Percentiles rank a stretch among this genome's conserved stretches.
Conservation (phyloP, 192 early-diverging fungal species). For the Coemansia sp. region DNA sequence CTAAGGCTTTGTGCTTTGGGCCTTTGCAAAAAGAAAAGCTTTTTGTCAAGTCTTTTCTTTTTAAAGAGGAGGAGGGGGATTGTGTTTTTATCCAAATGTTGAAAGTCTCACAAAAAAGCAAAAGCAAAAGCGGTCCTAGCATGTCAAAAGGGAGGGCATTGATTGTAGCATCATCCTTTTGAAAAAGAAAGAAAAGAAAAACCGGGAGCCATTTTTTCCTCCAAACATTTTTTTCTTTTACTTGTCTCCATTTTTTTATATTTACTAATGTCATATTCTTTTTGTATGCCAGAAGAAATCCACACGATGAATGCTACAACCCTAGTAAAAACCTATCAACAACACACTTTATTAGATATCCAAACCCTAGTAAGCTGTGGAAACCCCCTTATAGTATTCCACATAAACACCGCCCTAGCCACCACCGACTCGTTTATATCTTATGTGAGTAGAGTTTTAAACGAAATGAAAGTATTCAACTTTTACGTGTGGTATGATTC, state of each 20-base stretch:
- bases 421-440: background rate
- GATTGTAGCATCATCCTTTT: no score
- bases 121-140: no score
- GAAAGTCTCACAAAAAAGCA: no score
- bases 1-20: no score
- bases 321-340: background rate
- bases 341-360: background rate
- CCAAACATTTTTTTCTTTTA: background rate
- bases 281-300: background rate
- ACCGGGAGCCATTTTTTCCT: background rate
- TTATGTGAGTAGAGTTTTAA: background rate
- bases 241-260: background rate
- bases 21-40: no score
- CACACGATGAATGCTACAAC: background rate
- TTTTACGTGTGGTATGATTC: constrained; percentile 2
- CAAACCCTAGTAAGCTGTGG: background rate
- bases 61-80: no score
- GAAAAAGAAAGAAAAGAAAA: no score
- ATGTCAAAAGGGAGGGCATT: no score
- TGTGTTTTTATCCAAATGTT: no score
- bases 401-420: background rate
- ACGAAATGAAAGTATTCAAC: background rate
- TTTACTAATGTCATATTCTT: background rate
- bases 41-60: no score
- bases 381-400: background rate